Evolutionary conservation across 768 basidiomycete genomes (phyloP), one percentile per base, ranked within the genome.

Genomic region (Paxillus ammoniavirescens): DNA sequence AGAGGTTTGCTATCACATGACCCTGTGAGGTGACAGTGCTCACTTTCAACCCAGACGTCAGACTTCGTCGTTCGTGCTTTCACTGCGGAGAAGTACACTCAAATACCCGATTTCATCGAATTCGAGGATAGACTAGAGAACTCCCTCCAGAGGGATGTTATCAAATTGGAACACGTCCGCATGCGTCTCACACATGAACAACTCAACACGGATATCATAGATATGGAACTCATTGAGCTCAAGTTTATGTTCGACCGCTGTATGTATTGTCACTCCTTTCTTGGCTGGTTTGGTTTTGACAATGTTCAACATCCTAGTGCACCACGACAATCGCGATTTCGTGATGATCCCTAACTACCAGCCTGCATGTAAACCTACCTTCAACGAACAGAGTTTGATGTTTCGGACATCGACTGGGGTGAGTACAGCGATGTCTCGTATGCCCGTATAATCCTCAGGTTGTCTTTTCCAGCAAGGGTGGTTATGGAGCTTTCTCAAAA

Each of bases 251-350:
- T 90, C 62, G 86, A 90, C 62, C 81, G 88, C 49, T 72, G 86
- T 88, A 59, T 53, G 82, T 74, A 30, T 15, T 12, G 18, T 40
- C n/a, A 28, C 37, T 15, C 13, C 38, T 54, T 33, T 37, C 37
- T 18, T 38, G 47, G 17, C 37, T 28, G 1, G 14, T 42, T 40
- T 28, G 1, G 14, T 42, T 47, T 42, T 67, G n/a, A 64, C 43
- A 2, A 28, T 17, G 52, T n/a, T 49, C 26, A 21, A 17, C 37
- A 17, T 60, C 56, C n/a, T 62, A 89, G 86, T 76, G 52, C 89
- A 93, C 58, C 77, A 86, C 51, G 93, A 96, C 68, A 95, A 96
- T 67, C 87, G 93, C 8, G 93, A 96, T 71, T 86, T 88, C 61
- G 76, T 77, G 37, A 84, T 93, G 44, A 71, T 95, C 23, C 82